These are phyloP conservation scores for Boletus subluridellus DNA, from an alignment of 1,284 basidiomycete genomes.

Conservation along the genomic window DNA sequence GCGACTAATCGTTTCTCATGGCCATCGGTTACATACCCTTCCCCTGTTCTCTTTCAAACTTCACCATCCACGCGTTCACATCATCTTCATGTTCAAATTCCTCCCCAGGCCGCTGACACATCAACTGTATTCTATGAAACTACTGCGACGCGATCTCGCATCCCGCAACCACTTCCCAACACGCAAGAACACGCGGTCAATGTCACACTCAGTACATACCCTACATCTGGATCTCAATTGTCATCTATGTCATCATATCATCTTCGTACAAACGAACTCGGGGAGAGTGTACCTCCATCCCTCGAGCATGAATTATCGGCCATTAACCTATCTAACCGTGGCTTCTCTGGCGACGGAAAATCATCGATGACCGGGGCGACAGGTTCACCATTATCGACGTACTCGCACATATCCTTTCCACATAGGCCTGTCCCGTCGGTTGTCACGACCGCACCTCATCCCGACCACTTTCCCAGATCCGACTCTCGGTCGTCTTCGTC, in stretches of 20 bases:
- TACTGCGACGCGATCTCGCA: constrained; percentile 34
- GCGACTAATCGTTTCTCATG: constrained; percentile 36
- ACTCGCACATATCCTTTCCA: constrained; percentile 20
- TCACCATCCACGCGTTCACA: constrained; percentile 38
- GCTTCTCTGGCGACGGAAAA: constrained; percentile 7
- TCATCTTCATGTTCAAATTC: constrained; percentile 34
- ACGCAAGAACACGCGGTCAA: constrained; percentile 24
- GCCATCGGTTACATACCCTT: constrained; percentile 34
- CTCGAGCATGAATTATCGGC: constrained; percentile 23
- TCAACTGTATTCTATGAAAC: constrained; percentile 62
- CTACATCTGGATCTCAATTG: constrained; percentile 42
- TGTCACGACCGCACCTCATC: constrained; percentile 38
- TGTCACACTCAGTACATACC: constrained; percentile 37
- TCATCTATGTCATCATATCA: constrained; percentile 35
- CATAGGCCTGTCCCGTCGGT: constrained; percentile 40
- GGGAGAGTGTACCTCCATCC: constrained; percentile 11
- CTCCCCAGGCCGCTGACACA: constrained; percentile 33
- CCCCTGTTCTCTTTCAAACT: constrained; percentile 40
- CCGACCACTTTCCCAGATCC: constrained; percentile 29
- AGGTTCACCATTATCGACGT: constrained; percentile 13
- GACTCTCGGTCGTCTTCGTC: constrained; percentile 11
- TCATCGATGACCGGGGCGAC: background rate
- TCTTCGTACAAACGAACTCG: constrained; percentile 20
- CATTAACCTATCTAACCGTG: constrained; percentile 19
- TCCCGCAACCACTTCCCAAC: constrained; percentile 16